Evolutionary conservation across 2,329 filamentous ascomycete genomes (phyloP), one percentile per base, ranked within the genome.

Genomic region (Ceratocystis eucalypticola): DNA sequence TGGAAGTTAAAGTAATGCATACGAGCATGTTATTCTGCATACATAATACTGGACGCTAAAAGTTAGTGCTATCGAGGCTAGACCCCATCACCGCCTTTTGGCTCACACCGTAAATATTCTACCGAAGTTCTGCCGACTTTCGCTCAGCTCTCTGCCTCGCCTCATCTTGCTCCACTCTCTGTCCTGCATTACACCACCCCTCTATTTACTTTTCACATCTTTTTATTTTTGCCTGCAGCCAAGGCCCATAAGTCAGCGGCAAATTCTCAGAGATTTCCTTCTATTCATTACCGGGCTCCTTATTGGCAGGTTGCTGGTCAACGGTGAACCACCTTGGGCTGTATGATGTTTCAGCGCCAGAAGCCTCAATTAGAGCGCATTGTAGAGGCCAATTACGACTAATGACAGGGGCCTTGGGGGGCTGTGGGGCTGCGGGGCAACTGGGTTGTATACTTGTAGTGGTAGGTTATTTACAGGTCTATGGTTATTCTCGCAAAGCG

Each of bases 221-320:
- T 53, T 15, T 28, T 53, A 12, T 53, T 7, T 53, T 28, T 15
- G 12, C 10, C 12, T 33, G 55, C 55, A n/a, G 28, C 33, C 55
- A 59, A 37, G 30, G 55, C 28, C 25, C 28, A 33, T 4, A 59
- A 20, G 12, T 37, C 28, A n/a, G 55, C 30, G 28, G 28, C 28
- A 59, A 59, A 20, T 59, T 59, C 1, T 30, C 55, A 41, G 37
- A 41, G 37, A 15, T 15, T 41, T 41, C 1, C 10, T 41, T 41
- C 3, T 15, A 1, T 3, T 2, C 2, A 37, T 37, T 57, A 17
- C 28, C 33, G 12, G 53, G 28, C 53, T 57, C 17, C 55, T 37
- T 28, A n/a, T n/a, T n/a, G 37, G 55, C 55, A 59, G 28, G 55
- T 59, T 59, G 55, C 55, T 59, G 5, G 55, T 37, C 55, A 59